Base-by-base conservation (phyloP, 805 yeast species). In the Cyberlindnera mycetangii region DNA sequence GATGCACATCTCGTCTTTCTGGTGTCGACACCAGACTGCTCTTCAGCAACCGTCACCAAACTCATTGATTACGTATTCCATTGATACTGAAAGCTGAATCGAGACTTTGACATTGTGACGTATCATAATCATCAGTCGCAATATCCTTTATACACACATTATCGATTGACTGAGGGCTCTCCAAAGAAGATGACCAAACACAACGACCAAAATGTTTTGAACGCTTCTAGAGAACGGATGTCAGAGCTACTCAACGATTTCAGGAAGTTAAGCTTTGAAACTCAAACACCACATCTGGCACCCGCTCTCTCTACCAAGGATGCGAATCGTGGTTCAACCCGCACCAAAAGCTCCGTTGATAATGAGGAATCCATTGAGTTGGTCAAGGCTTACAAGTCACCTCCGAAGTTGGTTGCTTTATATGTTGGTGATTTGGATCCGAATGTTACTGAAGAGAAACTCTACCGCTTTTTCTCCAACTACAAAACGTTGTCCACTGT, bases 351-450 rank as follows among this genome's bases (percentile, higher is more conserved):
- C 15, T 34, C 49, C n/a, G 33, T 42, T 9, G 51, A 34, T 5
- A 44, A 49, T 33, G 50, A 41, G 5, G 49, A 47, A 2, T 52
- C 58, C 12, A 47, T 50, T 34, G 55, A 50, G 28, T 34, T 49
- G 39, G 47, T 53, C 5, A 54, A 49, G 33, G 44, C 49, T 37
- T 41, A 47, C 37, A 12, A 48, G 36, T 22, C 42, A 6, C 37
- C 42, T 4, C 19, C 41, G 10, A 51, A 49, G 36, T 37, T 51
- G 37, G 42, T 40, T 24, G 48, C 61, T 10, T 51, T 56, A n/a
- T 85, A 79, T 52, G 81, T 85, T 22, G 90, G 90, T 7, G 83
- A 81, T 44, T 66, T 85, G 45, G 74, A 72, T 53, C 63, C 64
- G 35, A 48, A 67, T 1, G 75, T 81, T 3, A 65, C 75, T 2